Percentiles rank a stretch among this genome's conserved stretches.
Evolutionary conservation across 352 stramenopile genomes (phyloP).

Genomic region (Stephanocyclus meneghinianus): DNA sequence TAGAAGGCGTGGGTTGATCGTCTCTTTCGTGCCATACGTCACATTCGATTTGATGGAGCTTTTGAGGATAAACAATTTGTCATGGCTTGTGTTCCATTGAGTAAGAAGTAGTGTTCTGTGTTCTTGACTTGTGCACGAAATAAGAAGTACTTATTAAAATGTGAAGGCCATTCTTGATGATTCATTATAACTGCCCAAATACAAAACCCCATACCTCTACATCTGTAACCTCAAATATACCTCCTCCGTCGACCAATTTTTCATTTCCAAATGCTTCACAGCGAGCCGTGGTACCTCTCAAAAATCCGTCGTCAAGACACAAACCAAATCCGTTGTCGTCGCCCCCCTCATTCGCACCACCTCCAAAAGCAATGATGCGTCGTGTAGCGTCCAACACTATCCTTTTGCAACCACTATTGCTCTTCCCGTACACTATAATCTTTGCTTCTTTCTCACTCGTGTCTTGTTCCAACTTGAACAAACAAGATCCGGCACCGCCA

Average conservation of each 20-base stretch:
- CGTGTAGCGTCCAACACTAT: conserved; percentile 46
- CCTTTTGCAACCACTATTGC: conserved; percentile 19
- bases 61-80: neutral
- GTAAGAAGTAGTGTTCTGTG: neutral
- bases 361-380: conserved; percentile 48
- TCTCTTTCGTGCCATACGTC: neutral
- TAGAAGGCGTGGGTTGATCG: neutral
- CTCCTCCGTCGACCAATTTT: conserved; percentile 36
- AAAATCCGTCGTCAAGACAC: conserved; percentile 50
- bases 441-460: neutral
- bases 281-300: conserved; percentile 43
- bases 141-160: too few relatives aligned
- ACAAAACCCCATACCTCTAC: conserved; percentile 58
- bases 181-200: conserved; percentile 47
- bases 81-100: neutral
- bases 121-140: neutral
- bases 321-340: conserved; percentile 47
- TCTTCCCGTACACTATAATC: conserved; percentile 26
- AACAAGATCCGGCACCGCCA: conserved; percentile 29
- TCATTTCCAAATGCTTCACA: conserved; percentile 52
- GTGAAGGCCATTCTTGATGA: too few relatives aligned
- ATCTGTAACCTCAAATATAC: conserved; percentile 53
- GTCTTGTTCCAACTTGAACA: conserved; percentile 35
- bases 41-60: neutral
- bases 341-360: conserved; percentile 28